Evolutionary conservation across 306 rosid genomes (phyloP).

Genomic region (Quercus wislizeni): DNA sequence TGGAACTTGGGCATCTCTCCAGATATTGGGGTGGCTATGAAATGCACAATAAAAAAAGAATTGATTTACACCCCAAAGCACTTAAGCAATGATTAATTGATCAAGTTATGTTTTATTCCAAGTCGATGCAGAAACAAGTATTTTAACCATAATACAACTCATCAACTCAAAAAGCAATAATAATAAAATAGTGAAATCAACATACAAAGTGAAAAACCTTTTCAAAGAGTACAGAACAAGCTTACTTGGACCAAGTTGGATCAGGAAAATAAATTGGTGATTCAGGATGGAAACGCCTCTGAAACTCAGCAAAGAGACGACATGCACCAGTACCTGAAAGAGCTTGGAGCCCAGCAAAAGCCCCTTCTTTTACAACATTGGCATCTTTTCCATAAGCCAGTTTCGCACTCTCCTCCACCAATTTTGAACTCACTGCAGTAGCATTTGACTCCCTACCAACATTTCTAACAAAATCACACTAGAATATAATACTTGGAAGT

Average conservation of each 20-base stretch:
- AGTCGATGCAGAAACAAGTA: no score
- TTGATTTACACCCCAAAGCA: no score
- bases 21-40: conserved; percentile 35
- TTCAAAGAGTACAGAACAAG: not conserved
- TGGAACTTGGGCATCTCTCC: conserved; percentile 40
- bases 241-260: conserved; percentile 46
- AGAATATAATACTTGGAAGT: not conserved
- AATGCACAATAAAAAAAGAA: not conserved
- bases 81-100: no score
- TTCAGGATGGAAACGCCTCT: conserved; percentile 31
- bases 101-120: no score
- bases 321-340: conserved; percentile 44
- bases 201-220: no score
- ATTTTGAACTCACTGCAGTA: conserved; percentile 18
- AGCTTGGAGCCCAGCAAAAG: conserved; percentile 32
- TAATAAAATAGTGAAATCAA: not conserved
- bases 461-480: not conserved
- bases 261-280: conserved; percentile 30
- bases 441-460: conserved; percentile 30
- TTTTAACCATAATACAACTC: no score
- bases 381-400: conserved; percentile 36
- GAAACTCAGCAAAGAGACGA: conserved; percentile 42
- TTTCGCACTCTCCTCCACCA: conserved; percentile 36
- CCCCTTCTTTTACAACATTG: conserved; percentile 13
- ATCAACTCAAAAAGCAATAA: not conserved